phyloP scores from a whole-genome alignment of 2,329 filamentous ascomycete genomes.

The Microdochium bolleyi region DNA sequence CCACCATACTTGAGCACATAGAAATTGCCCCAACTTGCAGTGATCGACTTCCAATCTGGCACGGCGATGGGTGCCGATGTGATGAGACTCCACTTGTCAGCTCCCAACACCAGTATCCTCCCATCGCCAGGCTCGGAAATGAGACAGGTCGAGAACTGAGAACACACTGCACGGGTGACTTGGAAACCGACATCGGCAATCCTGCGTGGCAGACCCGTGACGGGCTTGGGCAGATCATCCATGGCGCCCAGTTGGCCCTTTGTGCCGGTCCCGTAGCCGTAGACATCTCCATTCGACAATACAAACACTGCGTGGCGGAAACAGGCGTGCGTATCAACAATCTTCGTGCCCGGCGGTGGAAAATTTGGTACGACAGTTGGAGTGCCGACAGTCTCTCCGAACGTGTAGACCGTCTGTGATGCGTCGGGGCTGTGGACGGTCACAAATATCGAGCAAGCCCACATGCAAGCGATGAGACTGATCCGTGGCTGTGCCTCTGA shows the following conservation, averaged over 20 bases:
- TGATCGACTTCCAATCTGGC: slow-evolving; percentile 57
- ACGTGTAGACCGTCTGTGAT: slow-evolving; percentile 47
- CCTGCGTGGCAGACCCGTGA: slow-evolving; percentile 40
- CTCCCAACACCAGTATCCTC: slow-evolving; percentile 59
- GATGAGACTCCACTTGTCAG: slow-evolving; percentile 63
- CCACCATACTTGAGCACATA: slow-evolving; percentile 60
- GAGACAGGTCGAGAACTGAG: slow-evolving; percentile 78
- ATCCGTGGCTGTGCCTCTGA: slow-evolving; percentile 28
- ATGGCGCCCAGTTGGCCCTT: slow-evolving; percentile 74
- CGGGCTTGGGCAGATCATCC: slow-evolving; percentile 21
- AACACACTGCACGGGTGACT: slow-evolving; percentile 64
- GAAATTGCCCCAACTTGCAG: slow-evolving; percentile 76
- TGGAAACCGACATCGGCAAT: slow-evolving; percentile 52
- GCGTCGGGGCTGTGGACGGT: slow-evolving; percentile 32
- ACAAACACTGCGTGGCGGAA: slow-evolving; percentile 74
- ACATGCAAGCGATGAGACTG: slow-evolving; percentile 60
- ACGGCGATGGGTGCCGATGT: slow-evolving; percentile 46
- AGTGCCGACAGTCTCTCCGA: slow-evolving; percentile 67
- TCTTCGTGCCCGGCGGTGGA: slow-evolving; percentile 47
- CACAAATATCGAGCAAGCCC: slow-evolving; percentile 65
- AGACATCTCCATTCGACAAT: slow-evolving; percentile 66
- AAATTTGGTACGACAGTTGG: slow-evolving; percentile 43
- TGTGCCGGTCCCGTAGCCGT: slow-evolving; percentile 81
- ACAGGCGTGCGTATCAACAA: slow-evolving; percentile 61
- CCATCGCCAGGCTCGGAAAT: slow-evolving; percentile 48